A percentile compares a stretch with the other conserved stretches of the same genome.
These are phyloP conservation scores for Colletotrichum musae DNA, from an alignment of 2,329 filamentous ascomycete genomes.

Conservation along the genomic window DNA sequence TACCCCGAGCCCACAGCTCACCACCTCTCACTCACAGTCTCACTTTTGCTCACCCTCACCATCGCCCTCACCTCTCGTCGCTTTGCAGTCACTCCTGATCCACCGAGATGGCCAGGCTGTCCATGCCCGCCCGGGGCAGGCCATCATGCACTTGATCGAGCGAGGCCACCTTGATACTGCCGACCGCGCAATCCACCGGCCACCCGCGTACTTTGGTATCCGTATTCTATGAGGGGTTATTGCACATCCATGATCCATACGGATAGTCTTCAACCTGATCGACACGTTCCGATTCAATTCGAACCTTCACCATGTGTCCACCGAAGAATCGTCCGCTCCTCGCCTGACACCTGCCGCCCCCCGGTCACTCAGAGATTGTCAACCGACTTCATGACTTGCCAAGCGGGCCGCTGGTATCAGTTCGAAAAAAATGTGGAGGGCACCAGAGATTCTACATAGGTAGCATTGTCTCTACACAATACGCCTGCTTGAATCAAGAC, in stretches of 20 bases:
- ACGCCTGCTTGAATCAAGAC: not conserved
- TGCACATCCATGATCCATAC: not conserved
- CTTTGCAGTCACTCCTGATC: not conserved
- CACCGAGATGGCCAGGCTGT: slow-evolving; percentile 28
- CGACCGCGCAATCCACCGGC: not conserved
- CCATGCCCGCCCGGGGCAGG: slow-evolving; percentile 29
- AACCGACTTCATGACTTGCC: slow-evolving; percentile 27
- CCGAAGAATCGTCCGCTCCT: slow-evolving; percentile 3
- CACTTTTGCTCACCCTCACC: not conserved
- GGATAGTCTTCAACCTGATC: slow-evolving; percentile 5
- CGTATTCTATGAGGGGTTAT: slow-evolving; percentile 16
- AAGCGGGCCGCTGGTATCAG: slow-evolving; percentile 10
- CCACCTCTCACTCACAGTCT: not conserved
- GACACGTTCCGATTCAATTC: not conserved
- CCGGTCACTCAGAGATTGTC: slow-evolving; percentile 5
- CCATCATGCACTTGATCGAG: slow-evolving; percentile 29
- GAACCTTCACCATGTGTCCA: not conserved
- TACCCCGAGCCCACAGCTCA: not conserved
- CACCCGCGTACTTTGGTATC: too few relatives aligned
- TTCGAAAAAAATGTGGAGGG: not conserved
- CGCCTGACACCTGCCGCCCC: not conserved
- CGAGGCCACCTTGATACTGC: slow-evolving; percentile 16
- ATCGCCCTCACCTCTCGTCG: not conserved
- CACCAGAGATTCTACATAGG: not conserved
- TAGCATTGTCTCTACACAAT: not conserved